Evolutionary conservation across 2,329 filamentous ascomycete genomes (phyloP).

Genomic region (Scorias spongiosa): DNA sequence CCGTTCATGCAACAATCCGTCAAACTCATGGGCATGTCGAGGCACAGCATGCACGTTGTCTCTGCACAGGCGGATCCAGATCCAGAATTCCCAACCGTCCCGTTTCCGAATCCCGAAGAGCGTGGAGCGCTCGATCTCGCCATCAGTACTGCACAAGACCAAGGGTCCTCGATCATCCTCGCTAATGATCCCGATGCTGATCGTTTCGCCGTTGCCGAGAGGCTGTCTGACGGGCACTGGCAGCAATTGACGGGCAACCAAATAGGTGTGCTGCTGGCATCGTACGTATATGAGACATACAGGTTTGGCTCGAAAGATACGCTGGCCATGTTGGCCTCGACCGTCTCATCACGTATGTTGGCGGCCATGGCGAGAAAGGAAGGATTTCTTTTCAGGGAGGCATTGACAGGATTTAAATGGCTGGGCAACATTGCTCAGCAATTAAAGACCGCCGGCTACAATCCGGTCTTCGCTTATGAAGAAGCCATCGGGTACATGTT

Average conservation of each 20-base stretch:
- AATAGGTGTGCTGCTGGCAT: conserved; percentile 44
- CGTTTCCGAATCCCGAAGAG: conserved; percentile 52
- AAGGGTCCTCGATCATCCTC: conserved; percentile 37
- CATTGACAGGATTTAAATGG: conserved; percentile 54
- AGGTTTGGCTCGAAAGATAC: conserved; percentile 21
- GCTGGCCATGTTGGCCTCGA: conserved; percentile 44
- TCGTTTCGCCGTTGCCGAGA: conserved; percentile 46
- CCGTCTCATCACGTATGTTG: conserved; percentile 50
- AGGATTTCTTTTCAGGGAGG: conserved; percentile 44
- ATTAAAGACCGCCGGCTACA: conserved; percentile 34
- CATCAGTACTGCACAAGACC: conserved; percentile 37
- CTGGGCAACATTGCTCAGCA: conserved; percentile 44
- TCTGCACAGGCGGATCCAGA: conserved; percentile 40
- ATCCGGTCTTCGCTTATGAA: conserved; percentile 45
- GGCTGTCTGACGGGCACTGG: conserved; percentile 39
- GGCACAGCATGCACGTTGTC: conserved; percentile 29
- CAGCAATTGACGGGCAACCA: conserved; percentile 51
- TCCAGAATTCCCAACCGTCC: conserved; percentile 48
- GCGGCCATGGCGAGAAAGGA: conserved; percentile 38
- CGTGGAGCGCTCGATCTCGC: conserved; percentile 46
- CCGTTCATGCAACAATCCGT: conserved; percentile 30
- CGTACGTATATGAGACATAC: conserved; percentile 38
- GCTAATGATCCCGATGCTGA: conserved; percentile 53
- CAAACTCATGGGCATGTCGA: conserved; percentile 15
- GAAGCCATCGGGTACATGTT: conserved; percentile 56